Evolutionary conservation across 2,329 filamentous ascomycete genomes (phyloP).

Genomic region (Bretziella fagacearum): DNA sequence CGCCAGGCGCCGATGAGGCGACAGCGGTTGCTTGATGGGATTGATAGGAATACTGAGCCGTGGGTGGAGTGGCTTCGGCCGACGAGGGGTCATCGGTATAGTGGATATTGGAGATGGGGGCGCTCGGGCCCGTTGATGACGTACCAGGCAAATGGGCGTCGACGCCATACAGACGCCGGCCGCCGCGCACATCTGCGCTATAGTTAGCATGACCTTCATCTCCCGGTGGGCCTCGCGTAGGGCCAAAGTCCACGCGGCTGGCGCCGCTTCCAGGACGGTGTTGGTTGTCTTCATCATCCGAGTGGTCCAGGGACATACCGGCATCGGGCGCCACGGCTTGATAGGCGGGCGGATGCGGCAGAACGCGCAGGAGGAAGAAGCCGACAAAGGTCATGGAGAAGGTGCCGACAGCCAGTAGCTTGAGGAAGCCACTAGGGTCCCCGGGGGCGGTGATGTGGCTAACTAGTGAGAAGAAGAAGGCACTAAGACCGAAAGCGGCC

Average conservation of each 20-base stretch:
- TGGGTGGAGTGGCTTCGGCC: background rate
- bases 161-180: slow-evolving; percentile 5
- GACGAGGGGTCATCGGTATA: slow-evolving; percentile 15
- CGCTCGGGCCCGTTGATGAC: slow-evolving; percentile 23
- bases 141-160: slow-evolving; percentile 36
- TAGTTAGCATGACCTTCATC: background rate
- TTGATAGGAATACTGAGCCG: slow-evolving; percentile 4
- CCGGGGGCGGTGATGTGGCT: slow-evolving; percentile 66
- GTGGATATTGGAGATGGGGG: background rate
- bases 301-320: slow-evolving; percentile 4
- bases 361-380: slow-evolving; percentile 70
- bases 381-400: slow-evolving; percentile 56
- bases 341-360: slow-evolving; percentile 41
- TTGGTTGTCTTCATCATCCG: background rate
- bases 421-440: slow-evolving; percentile 63
- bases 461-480: slow-evolving; percentile 83
- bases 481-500: slow-evolving; percentile 83
- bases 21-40: background rate
- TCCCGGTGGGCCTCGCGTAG: background rate
- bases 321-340: slow-evolving; percentile 27
- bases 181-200: background rate
- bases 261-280: background rate
- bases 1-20: background rate
- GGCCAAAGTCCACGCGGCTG: slow-evolving; percentile 2
- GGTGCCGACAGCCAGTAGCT: slow-evolving; percentile 66